These are phyloP conservation scores for Pichia californica DNA, from an alignment of 805 yeast genomes.

Conservation along the genomic window DNA sequence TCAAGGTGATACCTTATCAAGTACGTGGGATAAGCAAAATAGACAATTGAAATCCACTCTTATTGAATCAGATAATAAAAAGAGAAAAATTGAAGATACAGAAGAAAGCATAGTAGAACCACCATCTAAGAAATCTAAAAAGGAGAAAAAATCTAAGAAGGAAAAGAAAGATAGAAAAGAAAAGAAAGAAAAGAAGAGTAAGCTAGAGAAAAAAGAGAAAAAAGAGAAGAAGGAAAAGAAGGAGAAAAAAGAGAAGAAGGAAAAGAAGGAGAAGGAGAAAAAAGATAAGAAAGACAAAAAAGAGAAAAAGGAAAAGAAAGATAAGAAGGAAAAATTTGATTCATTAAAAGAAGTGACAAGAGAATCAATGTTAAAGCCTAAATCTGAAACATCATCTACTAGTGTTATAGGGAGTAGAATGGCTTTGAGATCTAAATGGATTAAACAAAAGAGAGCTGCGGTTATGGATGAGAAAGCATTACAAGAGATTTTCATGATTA, in stretches of 20 bases:
- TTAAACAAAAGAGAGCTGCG: conserved; percentile 85
- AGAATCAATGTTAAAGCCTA: conserved; percentile 38
- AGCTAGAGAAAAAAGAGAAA: conserved; percentile 17
- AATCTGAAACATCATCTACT: conserved; percentile 20
- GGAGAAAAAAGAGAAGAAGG: conserved; percentile 26
- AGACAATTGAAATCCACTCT: conserved; percentile 29
- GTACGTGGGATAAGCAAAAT: conserved; percentile 71
- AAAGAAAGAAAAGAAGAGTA: conserved; percentile 24
- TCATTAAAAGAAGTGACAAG: conserved; percentile 30
- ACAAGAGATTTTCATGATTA: conserved; percentile 87
- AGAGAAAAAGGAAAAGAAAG: conserved; percentile 13
- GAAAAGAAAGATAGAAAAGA: conserved; percentile 23
- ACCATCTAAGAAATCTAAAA: conserved; percentile 15
- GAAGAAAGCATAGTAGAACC: conserved; percentile 11
- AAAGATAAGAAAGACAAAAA: conserved; percentile 21
- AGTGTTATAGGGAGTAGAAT: conserved; percentile 45
- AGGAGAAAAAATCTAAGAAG: conserved; percentile 21
- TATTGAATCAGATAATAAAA: conserved; percentile 13
- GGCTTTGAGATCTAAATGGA: conserved; percentile 81
- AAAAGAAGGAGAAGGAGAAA: conserved; percentile 19
- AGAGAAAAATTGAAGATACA: conserved; percentile 14
- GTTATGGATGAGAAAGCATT: conserved; percentile 84
- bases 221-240: conserved; percentile 23
- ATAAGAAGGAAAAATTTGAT: conserved; percentile 28
- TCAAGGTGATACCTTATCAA: conserved; percentile 72